These are phyloP conservation scores for Aspergillus nomiae DNA, from an alignment of 2,329 filamentous ascomycete species.

Conservation along the genomic window DNA sequence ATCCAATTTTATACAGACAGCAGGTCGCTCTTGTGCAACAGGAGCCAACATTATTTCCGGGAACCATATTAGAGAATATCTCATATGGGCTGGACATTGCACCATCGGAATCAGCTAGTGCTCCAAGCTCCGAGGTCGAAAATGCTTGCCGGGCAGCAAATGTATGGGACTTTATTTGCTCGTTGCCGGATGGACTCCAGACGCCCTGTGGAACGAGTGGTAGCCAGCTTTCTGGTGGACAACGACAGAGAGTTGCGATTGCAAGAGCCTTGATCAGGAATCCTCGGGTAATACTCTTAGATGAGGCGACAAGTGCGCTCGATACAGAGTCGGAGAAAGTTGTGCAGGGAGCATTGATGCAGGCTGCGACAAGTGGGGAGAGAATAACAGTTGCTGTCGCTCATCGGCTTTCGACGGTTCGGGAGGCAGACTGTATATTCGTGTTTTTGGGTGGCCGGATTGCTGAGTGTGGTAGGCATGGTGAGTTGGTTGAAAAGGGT, in stretches of 20 bases:
- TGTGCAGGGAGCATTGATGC: slow-evolving; percentile 33
- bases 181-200: slow-evolving; percentile 53
- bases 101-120: background rate
- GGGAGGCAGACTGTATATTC: slow-evolving; percentile 76
- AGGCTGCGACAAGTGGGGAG: slow-evolving; percentile 26
- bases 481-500: slow-evolving; percentile 35
- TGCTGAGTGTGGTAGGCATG: slow-evolving; percentile 44
- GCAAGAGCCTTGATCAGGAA: slow-evolving; percentile 54
- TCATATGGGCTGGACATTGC: slow-evolving; percentile 8
- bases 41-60: slow-evolving; percentile 72
- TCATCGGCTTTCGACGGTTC: slow-evolving; percentile 31
- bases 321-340: slow-evolving; percentile 51
- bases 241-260: slow-evolving; percentile 57
- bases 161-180: slow-evolving; percentile 53
- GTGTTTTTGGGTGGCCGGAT: slow-evolving; percentile 44
- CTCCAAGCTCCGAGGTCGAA: slow-evolving; percentile 33
- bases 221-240: slow-evolving; percentile 55
- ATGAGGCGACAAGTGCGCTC: slow-evolving; percentile 34
- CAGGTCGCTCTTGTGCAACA: slow-evolving; percentile 72
- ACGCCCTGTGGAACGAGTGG: slow-evolving; percentile 57
- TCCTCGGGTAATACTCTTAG: slow-evolving; percentile 54
- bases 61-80: slow-evolving; percentile 70
- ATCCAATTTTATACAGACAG: slow-evolving; percentile 54
- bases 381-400: slow-evolving; percentile 31
- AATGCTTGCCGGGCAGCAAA: slow-evolving; percentile 45